Conservation (phyloP, 495 filamentous ascomycete species). For the Elaphomyces granulatus region DNA sequence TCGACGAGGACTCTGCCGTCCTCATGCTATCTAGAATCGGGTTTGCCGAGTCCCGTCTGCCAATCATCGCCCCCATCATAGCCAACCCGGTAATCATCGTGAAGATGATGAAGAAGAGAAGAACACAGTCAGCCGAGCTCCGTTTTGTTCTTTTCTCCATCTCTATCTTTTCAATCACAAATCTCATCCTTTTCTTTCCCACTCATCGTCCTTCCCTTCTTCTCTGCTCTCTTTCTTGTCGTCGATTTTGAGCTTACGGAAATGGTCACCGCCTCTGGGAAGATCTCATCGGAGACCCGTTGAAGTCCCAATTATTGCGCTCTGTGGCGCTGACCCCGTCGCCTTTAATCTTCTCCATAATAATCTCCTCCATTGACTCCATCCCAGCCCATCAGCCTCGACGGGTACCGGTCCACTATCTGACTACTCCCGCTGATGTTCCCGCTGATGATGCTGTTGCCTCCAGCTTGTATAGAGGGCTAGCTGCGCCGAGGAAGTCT, state of each 20-base stretch:
- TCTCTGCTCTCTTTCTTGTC: constrained; percentile 3
- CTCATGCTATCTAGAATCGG: background rate
- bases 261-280: background rate
- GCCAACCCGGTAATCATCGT: background rate
- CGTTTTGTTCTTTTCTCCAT: background rate
- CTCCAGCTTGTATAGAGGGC: background rate
- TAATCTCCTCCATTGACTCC: too few species aligned
- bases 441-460: background rate
- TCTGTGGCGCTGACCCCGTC: too few species aligned
- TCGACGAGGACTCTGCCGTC: background rate
- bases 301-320: background rate
- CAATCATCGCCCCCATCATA: background rate
- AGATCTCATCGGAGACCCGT: background rate
- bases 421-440: too few species aligned
- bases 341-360: too few species aligned
- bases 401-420: too few species aligned
- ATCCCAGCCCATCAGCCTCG: too few species aligned
- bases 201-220: constrained; percentile 4
- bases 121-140: background rate
- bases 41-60: background rate
- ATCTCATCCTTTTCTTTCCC: constrained; percentile 1
- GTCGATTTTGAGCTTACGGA: background rate
- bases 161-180: too few species aligned
- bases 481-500: background rate
- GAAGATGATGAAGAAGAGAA: background rate